Evolutionary conservation across 148 eudicot genomes (phyloP).

Genomic region (Silene uniflora): DNA sequence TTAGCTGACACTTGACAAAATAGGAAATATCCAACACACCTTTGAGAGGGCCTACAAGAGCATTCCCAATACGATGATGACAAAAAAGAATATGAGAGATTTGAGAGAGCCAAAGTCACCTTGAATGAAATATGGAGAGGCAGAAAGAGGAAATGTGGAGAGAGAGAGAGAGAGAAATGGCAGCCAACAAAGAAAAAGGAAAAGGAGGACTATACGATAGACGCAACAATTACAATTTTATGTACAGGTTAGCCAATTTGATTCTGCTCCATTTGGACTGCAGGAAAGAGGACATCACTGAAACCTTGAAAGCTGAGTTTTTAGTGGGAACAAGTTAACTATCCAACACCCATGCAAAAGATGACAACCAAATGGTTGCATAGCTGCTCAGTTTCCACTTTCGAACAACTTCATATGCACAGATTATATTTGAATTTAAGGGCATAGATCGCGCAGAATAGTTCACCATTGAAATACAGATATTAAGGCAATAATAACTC

Average conservation of each 20-base stretch:
- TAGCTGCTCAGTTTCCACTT: no score
- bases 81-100: background rate
- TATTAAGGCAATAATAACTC: background rate
- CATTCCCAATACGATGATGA: slow-evolving; percentile 4
- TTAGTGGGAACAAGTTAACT: background rate
- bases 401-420: no score
- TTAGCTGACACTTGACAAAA: background rate
- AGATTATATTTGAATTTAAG: no score
- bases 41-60: background rate
- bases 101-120: no score
- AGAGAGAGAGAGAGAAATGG: no score
- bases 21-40: background rate
- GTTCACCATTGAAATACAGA: no score
- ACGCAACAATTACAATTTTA: background rate
- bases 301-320: background rate
- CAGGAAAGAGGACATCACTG: background rate
- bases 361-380: background rate
- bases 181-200: no score
- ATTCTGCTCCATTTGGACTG: background rate
- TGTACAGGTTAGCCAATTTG: background rate
- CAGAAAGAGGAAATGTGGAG: background rate
- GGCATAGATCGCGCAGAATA: no score
- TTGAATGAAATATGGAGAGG: background rate
- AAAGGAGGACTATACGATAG: background rate
- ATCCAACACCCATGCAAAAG: background rate